Evolutionary conservation across 2,329 filamentous ascomycete species (phyloP).

Genomic region (Ophiostoma sp.): DNA sequence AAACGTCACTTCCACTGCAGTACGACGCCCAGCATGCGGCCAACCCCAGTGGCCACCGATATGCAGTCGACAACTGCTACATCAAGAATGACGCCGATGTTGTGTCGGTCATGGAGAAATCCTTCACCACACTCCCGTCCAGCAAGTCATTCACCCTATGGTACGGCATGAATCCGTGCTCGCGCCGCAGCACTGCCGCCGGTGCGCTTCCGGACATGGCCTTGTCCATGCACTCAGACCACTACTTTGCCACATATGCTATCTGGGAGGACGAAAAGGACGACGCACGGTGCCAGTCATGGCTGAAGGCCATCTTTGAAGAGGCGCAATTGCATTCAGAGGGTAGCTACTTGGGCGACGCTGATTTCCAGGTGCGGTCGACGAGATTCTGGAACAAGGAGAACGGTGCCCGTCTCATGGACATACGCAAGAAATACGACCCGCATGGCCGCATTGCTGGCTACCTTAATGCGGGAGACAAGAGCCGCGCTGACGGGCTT

Average conservation of each 20-base stretch:
- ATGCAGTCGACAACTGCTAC: constrained; percentile 48
- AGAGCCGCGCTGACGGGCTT: constrained; percentile 19
- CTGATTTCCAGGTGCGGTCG: constrained; percentile 46
- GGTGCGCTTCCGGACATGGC: constrained; percentile 43
- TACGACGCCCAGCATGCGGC: constrained; percentile 42
- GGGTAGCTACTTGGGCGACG: constrained; percentile 52
- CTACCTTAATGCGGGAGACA: constrained; percentile 25
- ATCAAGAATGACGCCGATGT: constrained; percentile 45
- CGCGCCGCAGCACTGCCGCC: constrained; percentile 28
- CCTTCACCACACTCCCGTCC: constrained; percentile 45
- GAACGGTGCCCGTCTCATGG: constrained; percentile 23
- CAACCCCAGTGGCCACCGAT: constrained; percentile 47
- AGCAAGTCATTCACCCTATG: constrained; percentile 45
- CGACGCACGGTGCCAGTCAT: constrained; percentile 41
- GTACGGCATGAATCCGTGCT: constrained; percentile 46
- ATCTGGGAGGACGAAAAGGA: constrained; percentile 45
- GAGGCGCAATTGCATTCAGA: constrained; percentile 39
- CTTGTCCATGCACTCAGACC: constrained; percentile 49
- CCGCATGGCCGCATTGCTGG: constrained; percentile 24
- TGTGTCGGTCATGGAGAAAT: constrained; percentile 39
- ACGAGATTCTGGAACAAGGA: constrained; percentile 46
- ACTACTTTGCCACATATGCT: constrained; percentile 52
- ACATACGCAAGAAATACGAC: constrained; percentile 21
- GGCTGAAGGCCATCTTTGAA: constrained; percentile 42
- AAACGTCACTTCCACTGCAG: constrained; percentile 39